Base-by-base conservation (phyloP, 345 rosid species). In the Geranium brycei region DNA sequence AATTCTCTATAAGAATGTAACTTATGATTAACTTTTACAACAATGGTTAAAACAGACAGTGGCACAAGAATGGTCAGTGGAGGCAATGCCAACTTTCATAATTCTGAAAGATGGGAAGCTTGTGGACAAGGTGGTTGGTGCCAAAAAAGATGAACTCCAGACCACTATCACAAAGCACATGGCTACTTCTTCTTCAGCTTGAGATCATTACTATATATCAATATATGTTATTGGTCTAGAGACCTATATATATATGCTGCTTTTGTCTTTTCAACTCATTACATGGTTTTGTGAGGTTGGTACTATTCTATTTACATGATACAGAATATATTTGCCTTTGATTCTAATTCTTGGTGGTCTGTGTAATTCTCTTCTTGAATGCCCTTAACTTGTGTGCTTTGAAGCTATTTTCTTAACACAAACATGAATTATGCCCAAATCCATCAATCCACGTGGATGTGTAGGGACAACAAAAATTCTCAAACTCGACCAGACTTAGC, bases 71-170 rank as follows among this genome's bases (percentile, higher is more conserved):
- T 65, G 62, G 68, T 59, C 56, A 1, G 68, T 65, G 61, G 68
- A 65, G 56, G 68, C 68, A 17, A 65, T 65, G 68, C 68, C 68
- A 13, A 65, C 68, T 19, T 65, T 65, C 61, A 3, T 65, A 23
- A 30, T 65, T 0, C 53, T 65, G 51, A 65, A 57, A 40, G 68
- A 30, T 11, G 68, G 68, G n/a, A 65, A 57, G 68, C 7, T 57
- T 35, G 61, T 65, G 68, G 68, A 65, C 61, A 65, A 65, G 68
- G 68, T 65, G 53, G 62, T 65, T 5, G 68, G 68, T 8, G 61
- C 68, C 0, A 57, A 18, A 51, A 65, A 65, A 38, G 61, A 57
- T 0, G 61, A 65, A 8, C 68, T 65, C 16, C 61, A 65, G 32
- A 47, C 56, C 51, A 13, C 60, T 47, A 35, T 57, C 56, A 3